These are phyloP conservation scores for Suillus subalutaceus DNA, from an alignment of 768 basidiomycete genomes.

Conservation along the genomic window DNA sequence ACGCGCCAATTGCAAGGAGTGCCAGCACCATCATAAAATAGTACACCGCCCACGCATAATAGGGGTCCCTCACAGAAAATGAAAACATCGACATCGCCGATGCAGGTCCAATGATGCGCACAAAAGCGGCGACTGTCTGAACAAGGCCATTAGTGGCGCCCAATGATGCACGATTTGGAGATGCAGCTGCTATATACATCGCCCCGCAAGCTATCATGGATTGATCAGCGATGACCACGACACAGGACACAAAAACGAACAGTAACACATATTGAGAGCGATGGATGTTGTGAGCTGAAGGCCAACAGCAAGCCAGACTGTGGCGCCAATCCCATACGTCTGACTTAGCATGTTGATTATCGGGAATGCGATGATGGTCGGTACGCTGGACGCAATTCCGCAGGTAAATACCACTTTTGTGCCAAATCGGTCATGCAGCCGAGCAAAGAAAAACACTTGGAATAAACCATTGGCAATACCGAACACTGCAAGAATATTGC, in stretches of 20 bases:
- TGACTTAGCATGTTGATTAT: constrained; percentile 42
- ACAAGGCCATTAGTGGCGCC: constrained; percentile 67
- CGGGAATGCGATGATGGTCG: constrained; percentile 48
- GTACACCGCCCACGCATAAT: constrained; percentile 11
- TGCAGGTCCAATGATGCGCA: constrained; percentile 38
- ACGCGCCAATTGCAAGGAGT: not conserved
- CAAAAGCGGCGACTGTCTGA: constrained; percentile 32
- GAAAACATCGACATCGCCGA: constrained; percentile 38
- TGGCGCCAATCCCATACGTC: constrained; percentile 38
- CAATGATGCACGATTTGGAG: constrained; percentile 66
- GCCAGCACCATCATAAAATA: constrained; percentile 13
- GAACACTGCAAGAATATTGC: constrained; percentile 18
- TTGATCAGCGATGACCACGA: not conserved
- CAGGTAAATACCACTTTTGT: constrained; percentile 54
- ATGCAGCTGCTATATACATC: constrained; percentile 66
- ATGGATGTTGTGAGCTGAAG: constrained; percentile 41
- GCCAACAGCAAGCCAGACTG: constrained; percentile 49
- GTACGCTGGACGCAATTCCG: constrained; percentile 44
- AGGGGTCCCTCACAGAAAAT: constrained; percentile 26
- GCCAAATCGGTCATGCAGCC: constrained; percentile 54
- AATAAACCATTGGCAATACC: constrained; percentile 41
- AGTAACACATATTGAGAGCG: constrained; percentile 43
- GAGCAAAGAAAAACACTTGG: constrained; percentile 64
- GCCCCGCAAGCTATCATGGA: constrained; percentile 58
- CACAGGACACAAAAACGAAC: constrained; percentile 22